These are phyloP conservation scores for Withania somnifera DNA, from an alignment of 305 asterid genomes.

Conservation along the genomic window DNA sequence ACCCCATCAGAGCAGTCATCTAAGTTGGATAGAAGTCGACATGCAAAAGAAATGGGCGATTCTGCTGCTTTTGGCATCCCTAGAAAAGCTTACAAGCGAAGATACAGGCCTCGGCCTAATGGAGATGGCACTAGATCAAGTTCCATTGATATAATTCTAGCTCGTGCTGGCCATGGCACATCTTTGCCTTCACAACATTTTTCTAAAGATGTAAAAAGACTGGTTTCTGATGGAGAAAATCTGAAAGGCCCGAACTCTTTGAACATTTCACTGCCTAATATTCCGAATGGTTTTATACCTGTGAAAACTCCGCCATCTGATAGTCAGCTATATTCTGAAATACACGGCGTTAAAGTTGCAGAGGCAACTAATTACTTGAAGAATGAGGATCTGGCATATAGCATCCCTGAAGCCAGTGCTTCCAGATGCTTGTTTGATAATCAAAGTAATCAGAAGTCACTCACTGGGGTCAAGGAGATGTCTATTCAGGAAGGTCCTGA, in stretches of 20 bases:
- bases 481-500: constrained; percentile 25
- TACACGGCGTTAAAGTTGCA: constrained; percentile 34
- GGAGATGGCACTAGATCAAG: constrained; percentile 61
- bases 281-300: constrained; percentile 27
- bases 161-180: constrained; percentile 38
- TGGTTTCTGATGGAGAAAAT: constrained; percentile 38
- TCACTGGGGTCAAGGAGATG: constrained; percentile 23
- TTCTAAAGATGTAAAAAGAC: constrained; percentile 33
- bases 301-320: constrained; percentile 24
- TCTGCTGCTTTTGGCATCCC: constrained; percentile 62
- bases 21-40: constrained; percentile 33
- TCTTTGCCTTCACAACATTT: constrained; percentile 44
- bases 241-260: constrained; percentile 22
- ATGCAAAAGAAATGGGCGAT: constrained; percentile 44
- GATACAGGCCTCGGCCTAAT: constrained; percentile 63
- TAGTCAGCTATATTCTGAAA: constrained; percentile 30
- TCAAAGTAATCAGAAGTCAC: constrained; percentile 29
- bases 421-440: constrained; percentile 22
- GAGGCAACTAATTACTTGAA: constrained; percentile 31
- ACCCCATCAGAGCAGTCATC: constrained; percentile 36
- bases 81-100: constrained; percentile 76
- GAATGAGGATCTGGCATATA: constrained; percentile 21
- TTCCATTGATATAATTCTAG: constrained; percentile 44
- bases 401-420: constrained; percentile 30
- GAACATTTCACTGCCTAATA: constrained; percentile 26